Evolutionary conservation across 805 yeast genomes (phyloP).

Genomic region (Teunomyces atbi): DNA sequence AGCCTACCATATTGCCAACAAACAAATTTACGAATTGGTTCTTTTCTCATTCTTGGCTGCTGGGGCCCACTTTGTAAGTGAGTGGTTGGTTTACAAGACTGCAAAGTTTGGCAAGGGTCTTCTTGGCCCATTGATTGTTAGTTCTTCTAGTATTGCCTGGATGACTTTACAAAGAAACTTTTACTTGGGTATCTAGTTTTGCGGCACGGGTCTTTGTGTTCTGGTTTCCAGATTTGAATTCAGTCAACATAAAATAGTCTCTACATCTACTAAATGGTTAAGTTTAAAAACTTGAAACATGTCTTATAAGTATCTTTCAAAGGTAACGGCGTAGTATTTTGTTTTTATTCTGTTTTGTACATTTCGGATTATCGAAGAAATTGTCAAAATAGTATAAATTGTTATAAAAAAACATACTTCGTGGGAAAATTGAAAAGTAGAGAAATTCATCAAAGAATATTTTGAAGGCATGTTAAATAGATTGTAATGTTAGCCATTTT

Average conservation of each 20-base stretch:
- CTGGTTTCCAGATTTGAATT: too few species aligned
- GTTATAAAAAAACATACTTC: too few species aligned
- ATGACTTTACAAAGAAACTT: slow-evolving; percentile 69
- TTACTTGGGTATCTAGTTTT: slow-evolving; percentile 37
- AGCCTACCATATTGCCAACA: slow-evolving; percentile 65
- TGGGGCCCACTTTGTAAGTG: slow-evolving; percentile 75
- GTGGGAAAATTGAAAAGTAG: too few species aligned
- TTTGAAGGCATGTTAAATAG: neutral
- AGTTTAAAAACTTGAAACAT: too few species aligned
- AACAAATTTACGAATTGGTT: slow-evolving; percentile 73
- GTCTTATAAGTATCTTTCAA: too few species aligned
- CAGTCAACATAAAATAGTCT: too few species aligned
- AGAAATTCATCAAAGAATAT: neutral
- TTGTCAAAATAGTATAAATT: too few species aligned
- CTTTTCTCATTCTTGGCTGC: slow-evolving; percentile 83
- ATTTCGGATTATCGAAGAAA: too few species aligned
- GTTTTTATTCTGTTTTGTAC: too few species aligned
- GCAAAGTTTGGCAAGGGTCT: slow-evolving; percentile 86
- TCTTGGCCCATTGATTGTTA: slow-evolving; percentile 79
- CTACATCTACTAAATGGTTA: too few species aligned
- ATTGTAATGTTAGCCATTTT: too few species aligned
- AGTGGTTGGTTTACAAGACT: slow-evolving; percentile 77
- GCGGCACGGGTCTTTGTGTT: neutral
- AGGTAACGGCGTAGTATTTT: too few species aligned
- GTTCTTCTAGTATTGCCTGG: slow-evolving; percentile 74